These are phyloP conservation scores for Phlebiopsis gigantea DNA, from an alignment of 768 basidiomycete species.

Conservation along the genomic window DNA sequence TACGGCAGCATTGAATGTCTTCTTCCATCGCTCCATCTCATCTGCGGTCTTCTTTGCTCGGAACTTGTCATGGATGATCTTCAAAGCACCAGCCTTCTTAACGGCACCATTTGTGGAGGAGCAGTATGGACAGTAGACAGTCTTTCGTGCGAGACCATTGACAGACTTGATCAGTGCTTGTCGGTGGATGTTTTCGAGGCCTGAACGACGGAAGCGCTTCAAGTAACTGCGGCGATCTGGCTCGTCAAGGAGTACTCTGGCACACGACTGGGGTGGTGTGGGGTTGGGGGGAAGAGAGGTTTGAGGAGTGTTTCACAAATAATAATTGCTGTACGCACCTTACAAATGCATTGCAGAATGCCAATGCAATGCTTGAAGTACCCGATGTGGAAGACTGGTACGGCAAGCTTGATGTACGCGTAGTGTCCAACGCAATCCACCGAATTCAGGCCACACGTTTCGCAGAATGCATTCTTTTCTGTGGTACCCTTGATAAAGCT, in stretches of 20 bases:
- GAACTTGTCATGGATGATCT: constrained; percentile 97
- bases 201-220: constrained; percentile 84
- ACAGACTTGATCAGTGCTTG: constrained; percentile 80
- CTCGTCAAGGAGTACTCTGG: constrained; percentile 85
- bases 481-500: constrained; percentile 70
- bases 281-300: background rate
- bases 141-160: constrained; percentile 82
- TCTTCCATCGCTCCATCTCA: constrained; percentile 84
- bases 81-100: constrained; percentile 91
- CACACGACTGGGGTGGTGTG: constrained; percentile 62
- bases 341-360: constrained; percentile 95
- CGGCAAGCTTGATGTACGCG: constrained; percentile 94
- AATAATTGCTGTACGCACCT: constrained; percentile 87
- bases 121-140: constrained; percentile 90
- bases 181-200: constrained; percentile 90
- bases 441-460: constrained; percentile 88
- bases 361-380: constrained; percentile 95
- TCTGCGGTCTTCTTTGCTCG: constrained; percentile 89
- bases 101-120: constrained; percentile 91
- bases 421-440: constrained; percentile 98
- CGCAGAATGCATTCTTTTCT: constrained; percentile 88
- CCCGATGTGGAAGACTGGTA: constrained; percentile 98
- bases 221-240: constrained; percentile 79
- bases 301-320: constrained; percentile 45
- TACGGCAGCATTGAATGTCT: constrained; percentile 74